Conservation (phyloP, 768 basidiomycete species). For the Stropharia rugosoannulata region DNA sequence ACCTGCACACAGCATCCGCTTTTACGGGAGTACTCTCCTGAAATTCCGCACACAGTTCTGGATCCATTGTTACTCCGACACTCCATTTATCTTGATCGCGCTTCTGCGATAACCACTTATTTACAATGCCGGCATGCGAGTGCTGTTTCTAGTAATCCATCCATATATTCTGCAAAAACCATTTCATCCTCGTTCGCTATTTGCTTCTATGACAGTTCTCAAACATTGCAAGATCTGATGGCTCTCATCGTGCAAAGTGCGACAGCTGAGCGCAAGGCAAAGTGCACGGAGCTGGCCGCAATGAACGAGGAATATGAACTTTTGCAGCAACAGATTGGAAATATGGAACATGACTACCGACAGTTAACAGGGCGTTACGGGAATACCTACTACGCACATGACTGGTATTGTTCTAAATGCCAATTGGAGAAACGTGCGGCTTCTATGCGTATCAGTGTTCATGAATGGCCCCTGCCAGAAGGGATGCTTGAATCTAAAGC, state of each 20-base stretch:
- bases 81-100: slow-evolving; percentile 23
- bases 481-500: slow-evolving; percentile 18
- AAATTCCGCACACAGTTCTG: slow-evolving; percentile 36
- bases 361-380: background rate
- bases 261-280: slow-evolving; percentile 10
- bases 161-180: slow-evolving; percentile 30
- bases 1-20: slow-evolving; percentile 33
- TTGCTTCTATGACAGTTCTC: slow-evolving; percentile 30
- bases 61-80: slow-evolving; percentile 40
- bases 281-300: slow-evolving; percentile 22
- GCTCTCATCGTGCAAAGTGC: slow-evolving; percentile 28
- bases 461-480: slow-evolving; percentile 49
- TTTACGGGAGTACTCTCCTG: slow-evolving; percentile 43
- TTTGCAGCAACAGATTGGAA: slow-evolving; percentile 9
- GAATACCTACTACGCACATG: background rate
- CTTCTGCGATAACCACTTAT: slow-evolving; percentile 26
- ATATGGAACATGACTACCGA: slow-evolving; percentile 8
- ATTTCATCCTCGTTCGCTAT: slow-evolving; percentile 25
- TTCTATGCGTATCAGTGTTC: slow-evolving; percentile 26
- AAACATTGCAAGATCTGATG: slow-evolving; percentile 19
- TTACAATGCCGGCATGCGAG: slow-evolving; percentile 25
- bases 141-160: slow-evolving; percentile 13
- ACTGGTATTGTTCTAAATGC: slow-evolving; percentile 26
- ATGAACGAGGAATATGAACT: slow-evolving; percentile 19
- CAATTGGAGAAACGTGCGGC: slow-evolving; percentile 10